phyloP scores from a whole-genome alignment of 2,329 filamentous ascomycete species.

The Colletotrichum coccodes region DNA sequence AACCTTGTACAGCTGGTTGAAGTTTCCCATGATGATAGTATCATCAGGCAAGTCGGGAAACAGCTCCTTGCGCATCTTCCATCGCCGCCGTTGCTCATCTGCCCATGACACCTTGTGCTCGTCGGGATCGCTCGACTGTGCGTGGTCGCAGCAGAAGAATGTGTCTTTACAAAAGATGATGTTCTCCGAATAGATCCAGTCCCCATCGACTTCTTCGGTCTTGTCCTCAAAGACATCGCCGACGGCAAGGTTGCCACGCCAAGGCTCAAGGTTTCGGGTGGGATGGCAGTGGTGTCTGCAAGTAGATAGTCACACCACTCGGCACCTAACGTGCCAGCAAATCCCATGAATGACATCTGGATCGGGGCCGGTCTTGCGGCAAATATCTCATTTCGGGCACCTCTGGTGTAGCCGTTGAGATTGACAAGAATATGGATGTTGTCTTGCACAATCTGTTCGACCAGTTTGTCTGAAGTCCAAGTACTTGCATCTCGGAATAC shows the following conservation, averaged over 20 bases:
- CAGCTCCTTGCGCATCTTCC: conserved; percentile 92
- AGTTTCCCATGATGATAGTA: conserved; percentile 92
- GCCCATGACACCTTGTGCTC: conserved; percentile 81
- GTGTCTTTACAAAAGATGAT: conserved; percentile 94
- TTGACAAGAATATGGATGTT: conserved; percentile 96
- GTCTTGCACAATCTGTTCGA: conserved; percentile 87
- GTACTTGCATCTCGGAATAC: conserved; percentile 88
- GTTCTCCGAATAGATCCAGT: conserved; percentile 97
- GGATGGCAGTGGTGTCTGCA: conserved; percentile 88
- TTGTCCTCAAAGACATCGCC: conserved; percentile 76
- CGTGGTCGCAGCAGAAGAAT: conserved; percentile 98
- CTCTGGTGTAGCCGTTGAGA: conserved; percentile 96
- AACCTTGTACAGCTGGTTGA: conserved; percentile 99
- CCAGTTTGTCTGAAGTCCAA: conserved; percentile 86
- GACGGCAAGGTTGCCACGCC: conserved; percentile 78
- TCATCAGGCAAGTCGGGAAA: conserved; percentile 87
- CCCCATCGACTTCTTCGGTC: conserved; percentile 73
- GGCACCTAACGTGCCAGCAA: conserved; percentile 92
- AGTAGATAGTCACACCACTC: conserved; percentile 99
- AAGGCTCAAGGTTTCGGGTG: conserved; percentile 83
- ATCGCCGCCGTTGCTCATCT: conserved; percentile 82
- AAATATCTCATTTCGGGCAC: conserved; percentile 97
- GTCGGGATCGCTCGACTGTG: conserved; percentile 83
- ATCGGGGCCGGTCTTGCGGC: conserved; percentile 93
- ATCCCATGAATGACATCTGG: conserved; percentile 99